Evolutionary conservation across 1,284 basidiomycete species (phyloP), one percentile per base, ranked within the genome.

Genomic region (Irpex sp.): DNA sequence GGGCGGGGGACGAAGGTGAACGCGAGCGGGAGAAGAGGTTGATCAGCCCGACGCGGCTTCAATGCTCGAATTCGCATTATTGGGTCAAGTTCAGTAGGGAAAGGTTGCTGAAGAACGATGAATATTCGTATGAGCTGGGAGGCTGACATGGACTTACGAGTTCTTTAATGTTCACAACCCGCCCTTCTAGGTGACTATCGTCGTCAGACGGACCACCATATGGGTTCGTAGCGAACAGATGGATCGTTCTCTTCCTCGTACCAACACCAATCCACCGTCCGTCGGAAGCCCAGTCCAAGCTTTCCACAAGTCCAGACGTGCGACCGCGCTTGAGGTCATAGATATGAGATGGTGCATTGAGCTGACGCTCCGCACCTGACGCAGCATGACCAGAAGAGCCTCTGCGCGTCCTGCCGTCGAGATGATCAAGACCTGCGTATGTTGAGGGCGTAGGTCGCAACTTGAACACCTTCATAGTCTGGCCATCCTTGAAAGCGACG

Each of bases 171-270:
- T 93, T 90, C 70, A 78, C 71, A 0, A 91, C 84, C 69, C 76
- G 79, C 2, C 81, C 81, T 39, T 83, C 78, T 43, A 87, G 70
- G 76, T 94, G 91, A 61, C 87, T 89, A n/a, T 72, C 70, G 6
- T 83, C 76, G 70, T 90, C 85, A 0, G 89, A 79, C 58, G 78
- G 79, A 2, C 93, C 92, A 0, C 92, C 92, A 61, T 86, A 86
- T 0, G 92, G 91, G 69, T 91, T 89, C 19, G 89, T 78, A 7
- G 90, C 84, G 71, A 92, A 95, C 0, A 94, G 75, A 75, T 95
- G 90, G 49, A 88, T 72, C 0, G 84, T 89, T 55, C 87, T 73
- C 67, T 87, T 86, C 69, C 78, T 70, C 57, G 85, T 93, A 1
- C 83, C 84, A 36, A 94, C 76, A 0, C 86, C 90, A 4, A 90